Evolutionary conservation across 192 early-diverging fungal genomes (phyloP).

Genomic region (Coemansia sp.): DNA sequence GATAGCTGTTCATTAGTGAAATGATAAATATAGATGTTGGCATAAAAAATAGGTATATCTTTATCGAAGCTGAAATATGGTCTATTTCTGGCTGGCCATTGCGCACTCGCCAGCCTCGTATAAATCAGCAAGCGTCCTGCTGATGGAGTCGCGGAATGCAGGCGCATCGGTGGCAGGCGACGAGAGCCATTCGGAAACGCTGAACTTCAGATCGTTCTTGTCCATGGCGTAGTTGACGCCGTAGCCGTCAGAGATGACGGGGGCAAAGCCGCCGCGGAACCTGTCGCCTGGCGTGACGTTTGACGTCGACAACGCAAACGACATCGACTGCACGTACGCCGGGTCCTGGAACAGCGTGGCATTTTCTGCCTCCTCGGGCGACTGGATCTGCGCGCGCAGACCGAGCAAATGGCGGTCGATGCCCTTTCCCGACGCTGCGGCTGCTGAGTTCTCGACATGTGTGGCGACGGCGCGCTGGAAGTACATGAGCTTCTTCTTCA

Average conservation of each 20-base stretch:
- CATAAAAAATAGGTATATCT: background rate
- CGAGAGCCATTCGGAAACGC: constrained; percentile 58
- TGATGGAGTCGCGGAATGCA: constrained; percentile 62
- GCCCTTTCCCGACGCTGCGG: constrained; percentile 74
- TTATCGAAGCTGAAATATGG: background rate
- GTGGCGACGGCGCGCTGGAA: constrained; percentile 66
- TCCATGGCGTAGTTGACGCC: constrained; percentile 82
- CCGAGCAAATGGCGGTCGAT: constrained; percentile 93
- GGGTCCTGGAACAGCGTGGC: constrained; percentile 82
- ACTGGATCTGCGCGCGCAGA: constrained; percentile 68
- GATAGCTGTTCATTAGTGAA: background rate
- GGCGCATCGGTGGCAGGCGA: constrained; percentile 61
- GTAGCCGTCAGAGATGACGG: constrained; percentile 82
- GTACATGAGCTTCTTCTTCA: constrained; percentile 51
- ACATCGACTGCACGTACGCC: constrained; percentile 72
- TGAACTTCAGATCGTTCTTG: constrained; percentile 68
- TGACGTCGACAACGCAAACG: constrained; percentile 80
- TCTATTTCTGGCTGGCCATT: constrained; percentile 5
- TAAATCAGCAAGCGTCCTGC: constrained; percentile 45
- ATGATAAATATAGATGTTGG: no score
- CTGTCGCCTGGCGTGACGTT: constrained; percentile 72
- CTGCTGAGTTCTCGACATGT: constrained; percentile 75
- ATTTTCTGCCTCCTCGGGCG: constrained; percentile 58
- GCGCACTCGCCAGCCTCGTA: constrained; percentile 37
- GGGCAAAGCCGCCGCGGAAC: constrained; percentile 82